A percentile compares a stretch with the other conserved stretches of the same genome.
These are phyloP conservation scores for Tulasnella sp. DNA, from an alignment of 768 basidiomycete genomes.

Conservation along the genomic window DNA sequence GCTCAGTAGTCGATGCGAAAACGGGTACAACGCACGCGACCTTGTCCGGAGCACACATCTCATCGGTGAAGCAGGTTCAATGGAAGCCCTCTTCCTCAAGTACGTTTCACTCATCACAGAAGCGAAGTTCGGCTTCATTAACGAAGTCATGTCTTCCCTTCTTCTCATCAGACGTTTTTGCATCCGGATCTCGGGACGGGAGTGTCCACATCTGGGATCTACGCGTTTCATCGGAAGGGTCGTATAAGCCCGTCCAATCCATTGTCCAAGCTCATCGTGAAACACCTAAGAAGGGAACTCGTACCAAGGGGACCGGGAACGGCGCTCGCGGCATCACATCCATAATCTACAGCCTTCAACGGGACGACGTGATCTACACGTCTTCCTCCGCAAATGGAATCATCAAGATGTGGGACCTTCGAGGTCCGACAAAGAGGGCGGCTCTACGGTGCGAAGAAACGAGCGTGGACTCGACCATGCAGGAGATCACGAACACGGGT, in stretches of 20 bases:
- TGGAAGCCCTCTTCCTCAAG: slow-evolving; percentile 30
- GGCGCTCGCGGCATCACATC: slow-evolving; percentile 20
- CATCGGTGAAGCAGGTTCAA: slow-evolving; percentile 25
- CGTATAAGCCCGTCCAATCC: slow-evolving; percentile 16
- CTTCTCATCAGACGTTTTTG: slow-evolving; percentile 13
- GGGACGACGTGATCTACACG: slow-evolving; percentile 10
- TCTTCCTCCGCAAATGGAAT: slow-evolving; percentile 22
- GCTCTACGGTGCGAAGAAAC: not conserved
- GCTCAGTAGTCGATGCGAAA: slow-evolving; percentile 21
- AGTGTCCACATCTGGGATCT: slow-evolving; percentile 29
- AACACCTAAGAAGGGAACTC: not conserved
- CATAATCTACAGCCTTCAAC: slow-evolving; percentile 10
- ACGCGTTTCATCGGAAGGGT: not conserved
- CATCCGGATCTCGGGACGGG: slow-evolving; percentile 25
- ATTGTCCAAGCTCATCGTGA: slow-evolving; percentile 23
- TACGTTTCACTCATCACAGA: not conserved
- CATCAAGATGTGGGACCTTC: slow-evolving; percentile 25
- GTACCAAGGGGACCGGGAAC: not conserved
- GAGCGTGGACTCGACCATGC: slow-evolving; percentile 11
- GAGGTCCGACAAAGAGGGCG: not conserved
- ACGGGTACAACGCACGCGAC: slow-evolving; percentile 2
- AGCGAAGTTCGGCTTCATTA: not conserved
- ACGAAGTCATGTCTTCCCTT: not conserved
- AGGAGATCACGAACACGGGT: not conserved
- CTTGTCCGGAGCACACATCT: slow-evolving; percentile 15